Conservation (phyloP, 768 basidiomycete species). For the Agrocybe praecox region DNA sequence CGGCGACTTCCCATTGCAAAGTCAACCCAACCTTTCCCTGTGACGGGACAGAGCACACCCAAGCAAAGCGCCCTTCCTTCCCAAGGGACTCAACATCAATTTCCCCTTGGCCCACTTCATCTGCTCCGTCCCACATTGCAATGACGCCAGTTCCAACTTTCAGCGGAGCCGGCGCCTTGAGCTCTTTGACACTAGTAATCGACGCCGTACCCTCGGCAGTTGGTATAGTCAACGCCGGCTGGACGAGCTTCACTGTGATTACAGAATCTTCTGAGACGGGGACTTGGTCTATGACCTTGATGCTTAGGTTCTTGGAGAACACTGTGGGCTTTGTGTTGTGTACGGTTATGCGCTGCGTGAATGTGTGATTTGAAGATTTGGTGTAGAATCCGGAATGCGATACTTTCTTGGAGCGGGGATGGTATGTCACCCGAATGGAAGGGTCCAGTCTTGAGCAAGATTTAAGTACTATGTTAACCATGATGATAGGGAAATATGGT, state of each 20-base stretch:
- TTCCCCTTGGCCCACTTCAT: slow-evolving; percentile 24
- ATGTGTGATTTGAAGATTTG: slow-evolving; percentile 30
- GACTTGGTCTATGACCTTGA: slow-evolving; percentile 42
- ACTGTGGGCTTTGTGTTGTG: slow-evolving; percentile 37
- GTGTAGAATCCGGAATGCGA: slow-evolving; percentile 35
- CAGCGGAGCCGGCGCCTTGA: slow-evolving; percentile 20
- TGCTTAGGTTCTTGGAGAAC: slow-evolving; percentile 8
- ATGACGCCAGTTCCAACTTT: slow-evolving; percentile 27
- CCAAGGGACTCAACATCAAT: slow-evolving; percentile 26
- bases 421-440: slow-evolving; percentile 42
- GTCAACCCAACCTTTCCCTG: slow-evolving; percentile 33
- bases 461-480: no score
- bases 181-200: background rate
- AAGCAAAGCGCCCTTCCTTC: slow-evolving; percentile 33
- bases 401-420: slow-evolving; percentile 34
- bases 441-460: slow-evolving; percentile 34
- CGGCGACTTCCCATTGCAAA: slow-evolving; percentile 36
- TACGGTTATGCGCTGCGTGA: slow-evolving; percentile 39
- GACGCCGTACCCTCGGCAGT: slow-evolving; percentile 2
- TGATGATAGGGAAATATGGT: background rate
- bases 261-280: slow-evolving; percentile 39
- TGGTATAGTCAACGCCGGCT: slow-evolving; percentile 28
- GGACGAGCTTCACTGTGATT: slow-evolving; percentile 44
- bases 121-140: slow-evolving; percentile 39
- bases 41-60: slow-evolving; percentile 31